phyloP scores from a whole-genome alignment of 2,329 filamentous ascomycete species.

The Aspergillus sp. region DNA sequence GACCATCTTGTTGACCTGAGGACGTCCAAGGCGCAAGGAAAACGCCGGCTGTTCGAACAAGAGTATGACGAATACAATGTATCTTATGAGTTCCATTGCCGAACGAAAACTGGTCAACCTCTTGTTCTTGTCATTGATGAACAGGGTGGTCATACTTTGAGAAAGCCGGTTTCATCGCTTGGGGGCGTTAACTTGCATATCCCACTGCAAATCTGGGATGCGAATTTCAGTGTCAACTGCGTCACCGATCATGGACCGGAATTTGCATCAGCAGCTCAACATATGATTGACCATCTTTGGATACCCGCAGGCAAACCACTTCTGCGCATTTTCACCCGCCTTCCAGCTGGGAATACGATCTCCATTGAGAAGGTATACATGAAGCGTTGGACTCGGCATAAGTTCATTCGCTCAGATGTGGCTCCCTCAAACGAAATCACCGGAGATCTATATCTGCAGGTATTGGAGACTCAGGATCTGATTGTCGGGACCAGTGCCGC shows the following conservation, averaged over 20 bases:
- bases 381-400: constrained; percentile 38
- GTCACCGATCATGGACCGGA: constrained; percentile 29
- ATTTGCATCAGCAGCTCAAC: constrained; percentile 30
- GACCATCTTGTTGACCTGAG: constrained; percentile 42
- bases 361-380: constrained; percentile 36
- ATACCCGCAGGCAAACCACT: constrained; percentile 30
- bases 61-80: constrained; percentile 26
- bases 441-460: constrained; percentile 35
- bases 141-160: constrained; percentile 31
- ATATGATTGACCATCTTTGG: constrained; percentile 38
- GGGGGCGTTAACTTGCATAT: constrained; percentile 43
- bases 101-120: constrained; percentile 28
- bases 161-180: constrained; percentile 28
- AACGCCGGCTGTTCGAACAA: constrained; percentile 31
- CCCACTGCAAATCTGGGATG: constrained; percentile 44
- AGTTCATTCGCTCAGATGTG: constrained; percentile 19
- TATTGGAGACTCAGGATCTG: constrained; percentile 44
- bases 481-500: constrained; percentile 23
- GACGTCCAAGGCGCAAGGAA: constrained; percentile 20
- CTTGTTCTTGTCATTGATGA: constrained; percentile 39
- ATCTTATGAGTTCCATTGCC: constrained; percentile 45
- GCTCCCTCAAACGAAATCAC: background rate
- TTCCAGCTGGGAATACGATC: constrained; percentile 27
- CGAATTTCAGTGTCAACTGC: constrained; percentile 35
- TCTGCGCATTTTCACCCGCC: constrained; percentile 31